Evolutionary conservation across 2,329 filamentous ascomycete genomes (phyloP).

Genomic region (Diaporthe ampelina): DNA sequence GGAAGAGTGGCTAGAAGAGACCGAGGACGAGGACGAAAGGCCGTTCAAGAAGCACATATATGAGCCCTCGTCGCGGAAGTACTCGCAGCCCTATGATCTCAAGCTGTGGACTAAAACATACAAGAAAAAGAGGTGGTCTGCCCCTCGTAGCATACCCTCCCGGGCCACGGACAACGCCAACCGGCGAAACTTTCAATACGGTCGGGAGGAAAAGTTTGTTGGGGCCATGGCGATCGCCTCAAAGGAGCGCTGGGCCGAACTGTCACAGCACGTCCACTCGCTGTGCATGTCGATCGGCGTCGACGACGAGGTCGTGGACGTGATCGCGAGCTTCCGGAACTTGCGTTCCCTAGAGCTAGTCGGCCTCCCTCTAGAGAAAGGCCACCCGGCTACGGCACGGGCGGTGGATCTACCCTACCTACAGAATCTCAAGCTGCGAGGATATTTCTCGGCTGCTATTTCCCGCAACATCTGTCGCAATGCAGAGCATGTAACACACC

Average conservation of each 20-base stretch:
- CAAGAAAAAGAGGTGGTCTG: not conserved
- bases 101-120: not conserved
- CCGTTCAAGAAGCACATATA: conserved; percentile 16
- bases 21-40: not conserved
- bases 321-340: not conserved
- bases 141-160: not conserved
- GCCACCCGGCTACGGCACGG: not conserved
- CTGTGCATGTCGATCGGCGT: conserved; percentile 9
- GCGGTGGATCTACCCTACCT: not conserved
- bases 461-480: conserved; percentile 1
- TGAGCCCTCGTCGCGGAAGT: conserved; percentile 1
- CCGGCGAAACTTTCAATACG: not conserved
- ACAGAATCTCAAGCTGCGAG: not conserved
- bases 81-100: not conserved
- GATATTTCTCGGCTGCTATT: not conserved
- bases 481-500: not conserved
- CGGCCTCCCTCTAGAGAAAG: not conserved
- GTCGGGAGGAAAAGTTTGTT: conserved; percentile 12
- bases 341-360: not conserved
- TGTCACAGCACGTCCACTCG: not conserved
- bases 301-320: conserved; percentile 7
- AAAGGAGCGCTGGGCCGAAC: conserved; percentile 3
- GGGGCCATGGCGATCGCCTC: not conserved
- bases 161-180: conserved; percentile 1
- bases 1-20: not conserved